Evolutionary conservation across 2,329 filamentous ascomycete species (phyloP), one percentile per base, ranked within the genome.

Genomic region (Cadophora luteo-olivacea): DNA sequence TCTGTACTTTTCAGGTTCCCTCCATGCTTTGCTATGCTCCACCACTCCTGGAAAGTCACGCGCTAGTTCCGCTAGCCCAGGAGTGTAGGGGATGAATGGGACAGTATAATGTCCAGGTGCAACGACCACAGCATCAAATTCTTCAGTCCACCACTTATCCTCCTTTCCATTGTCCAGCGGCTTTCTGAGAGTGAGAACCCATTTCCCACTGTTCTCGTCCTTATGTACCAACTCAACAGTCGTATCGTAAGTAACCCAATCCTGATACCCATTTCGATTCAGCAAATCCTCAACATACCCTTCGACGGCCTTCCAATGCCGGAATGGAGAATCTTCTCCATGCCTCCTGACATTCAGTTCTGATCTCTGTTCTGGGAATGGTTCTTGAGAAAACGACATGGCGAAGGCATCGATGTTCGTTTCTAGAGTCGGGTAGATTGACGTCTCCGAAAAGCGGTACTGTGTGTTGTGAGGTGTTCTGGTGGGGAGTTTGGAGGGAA

Each of bases 1-100:
- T 0, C 76, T 75, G 74, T 89, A 94, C 1, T 81, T 76, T 16
- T 88, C 84, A 0, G 92, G 86, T 0, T 81, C 84, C 7, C 92
- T 86, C 75, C 92, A 96, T 70, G 87, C 87, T 77, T 94, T 96
- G 1, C 92, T 92, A 75, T 93, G 91, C 4, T 83, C 84, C 19
- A 92, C 84, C 1, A 79, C 76, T 0, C 81, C 82, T 0, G 86
- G 85, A 66, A 87, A 88, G 6, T 77, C 75, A n/a, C 78, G 64
- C 72, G 89, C 86, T 84, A 87, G 91, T 14, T 81, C 80, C 9
- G 81, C 75, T 2, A 92, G 81, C 0, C 91, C 91, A 0, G 82
- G 78, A 1, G 89, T 85, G 33, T 84, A 80, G 0, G 91, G 91
- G 1, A 92, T 80, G 61, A 85, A 86, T 0, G 90, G 90, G 1